Percentiles rank a stretch among this genome's conserved stretches.
Evolutionary conservation across 2,329 filamentous ascomycete species (phyloP).

Genomic region (Trichoderma guizhouense): DNA sequence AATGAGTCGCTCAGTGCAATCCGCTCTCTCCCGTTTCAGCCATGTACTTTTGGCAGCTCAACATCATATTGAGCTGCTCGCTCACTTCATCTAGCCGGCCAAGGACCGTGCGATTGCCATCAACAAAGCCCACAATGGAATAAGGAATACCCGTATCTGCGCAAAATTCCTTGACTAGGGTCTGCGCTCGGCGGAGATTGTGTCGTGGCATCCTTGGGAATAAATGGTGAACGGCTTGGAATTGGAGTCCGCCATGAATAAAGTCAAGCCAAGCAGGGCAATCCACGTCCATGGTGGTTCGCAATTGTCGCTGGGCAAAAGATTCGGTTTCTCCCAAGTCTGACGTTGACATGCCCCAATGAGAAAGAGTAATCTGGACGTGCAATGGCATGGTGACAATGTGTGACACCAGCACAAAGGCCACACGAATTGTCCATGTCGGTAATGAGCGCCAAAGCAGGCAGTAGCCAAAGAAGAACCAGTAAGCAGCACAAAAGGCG

Average conservation of each 20-base stretch:
- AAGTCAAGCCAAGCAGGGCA: slow-evolving; percentile 87
- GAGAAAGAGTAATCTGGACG: slow-evolving; percentile 85
- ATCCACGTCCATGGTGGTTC: slow-evolving; percentile 91
- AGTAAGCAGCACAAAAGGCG: slow-evolving; percentile 64
- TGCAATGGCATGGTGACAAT: slow-evolving; percentile 78
- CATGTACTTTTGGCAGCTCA: slow-evolving; percentile 60
- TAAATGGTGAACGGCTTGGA: slow-evolving; percentile 84
- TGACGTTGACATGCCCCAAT: slow-evolving; percentile 90
- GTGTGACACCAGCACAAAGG: slow-evolving; percentile 77
- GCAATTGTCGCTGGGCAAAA: slow-evolving; percentile 85
- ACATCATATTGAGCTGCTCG: slow-evolving; percentile 70
- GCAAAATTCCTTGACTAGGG: slow-evolving; percentile 76
- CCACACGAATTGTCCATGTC: slow-evolving; percentile 58
- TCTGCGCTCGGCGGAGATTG: slow-evolving; percentile 73
- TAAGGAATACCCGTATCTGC: slow-evolving; percentile 80
- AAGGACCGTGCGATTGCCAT: slow-evolving; percentile 79
- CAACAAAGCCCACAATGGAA: slow-evolving; percentile 78
- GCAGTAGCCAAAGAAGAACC: slow-evolving; percentile 82
- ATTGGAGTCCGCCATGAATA: slow-evolving; percentile 83
- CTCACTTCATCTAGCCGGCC: slow-evolving; percentile 68
- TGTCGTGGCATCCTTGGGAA: slow-evolving; percentile 82
- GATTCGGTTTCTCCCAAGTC: slow-evolving; percentile 81
- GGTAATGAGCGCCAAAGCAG: slow-evolving; percentile 50
- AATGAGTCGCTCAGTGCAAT: slow-evolving; percentile 1
- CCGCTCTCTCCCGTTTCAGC: slow-evolving; percentile 18